A percentile compares a stretch with the other conserved stretches of the same genome.
phyloP scores from a whole-genome alignment of 1,284 basidiomycete genomes.

The Ceraceosorus guamensis region DNA sequence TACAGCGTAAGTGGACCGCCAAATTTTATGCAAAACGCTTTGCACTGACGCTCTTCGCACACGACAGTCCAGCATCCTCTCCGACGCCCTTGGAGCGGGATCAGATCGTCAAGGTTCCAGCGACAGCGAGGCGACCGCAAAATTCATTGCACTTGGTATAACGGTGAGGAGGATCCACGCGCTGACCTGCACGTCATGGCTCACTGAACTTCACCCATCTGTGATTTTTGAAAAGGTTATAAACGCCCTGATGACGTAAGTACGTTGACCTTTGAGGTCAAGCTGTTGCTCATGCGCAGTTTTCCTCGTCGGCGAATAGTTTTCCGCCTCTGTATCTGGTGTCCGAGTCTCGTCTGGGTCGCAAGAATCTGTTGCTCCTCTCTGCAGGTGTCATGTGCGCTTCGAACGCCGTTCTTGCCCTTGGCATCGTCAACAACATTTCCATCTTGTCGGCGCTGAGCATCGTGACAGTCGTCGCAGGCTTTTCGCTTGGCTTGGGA shows the following conservation, averaged over 20 bases:
- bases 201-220: not conserved
- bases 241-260: constrained; percentile 65
- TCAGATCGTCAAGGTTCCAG: not conserved
- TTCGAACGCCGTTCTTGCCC: constrained; percentile 64
- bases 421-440: constrained; percentile 62
- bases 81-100: constrained; percentile 24
- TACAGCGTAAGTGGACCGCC: constrained; percentile 18
- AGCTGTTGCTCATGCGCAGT: not conserved
- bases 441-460: constrained; percentile 63
- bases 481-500: constrained; percentile 81
- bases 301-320: constrained; percentile 65
- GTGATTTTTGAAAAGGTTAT: constrained; percentile 13
- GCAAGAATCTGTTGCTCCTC: constrained; percentile 49
- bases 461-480: constrained; percentile 77
- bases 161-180: constrained; percentile 11
- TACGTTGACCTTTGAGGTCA: not conserved
- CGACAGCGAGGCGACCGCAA: constrained; percentile 1
- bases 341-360: constrained; percentile 54
- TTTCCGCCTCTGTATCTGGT: constrained; percentile 76
- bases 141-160: constrained; percentile 33
- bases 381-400: constrained; percentile 58
- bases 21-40: not conserved
- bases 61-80: constrained; percentile 27
- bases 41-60: too few species aligned
- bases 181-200: not conserved